Evolutionary conservation across 345 rosid species (phyloP).

Genomic region (Pugionium dolabratum): DNA sequence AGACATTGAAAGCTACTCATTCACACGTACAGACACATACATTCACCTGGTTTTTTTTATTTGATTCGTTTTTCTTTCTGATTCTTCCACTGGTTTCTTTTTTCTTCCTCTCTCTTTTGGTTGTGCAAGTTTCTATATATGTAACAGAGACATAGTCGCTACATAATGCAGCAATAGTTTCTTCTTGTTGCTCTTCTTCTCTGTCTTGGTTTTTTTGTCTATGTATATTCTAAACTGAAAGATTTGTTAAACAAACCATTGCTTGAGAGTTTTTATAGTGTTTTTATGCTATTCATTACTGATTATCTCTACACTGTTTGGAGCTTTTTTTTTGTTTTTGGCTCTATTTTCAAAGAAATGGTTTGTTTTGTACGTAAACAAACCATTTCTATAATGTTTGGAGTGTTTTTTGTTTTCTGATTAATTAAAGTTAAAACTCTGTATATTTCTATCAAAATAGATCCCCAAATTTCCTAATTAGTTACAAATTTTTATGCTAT

Average conservation of each 20-base stretch:
- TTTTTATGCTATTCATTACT: neutral
- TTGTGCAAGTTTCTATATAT: constrained; percentile 28
- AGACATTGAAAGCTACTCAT: constrained; percentile 53
- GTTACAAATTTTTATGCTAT: neutral
- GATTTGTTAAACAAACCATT: constrained; percentile 28
- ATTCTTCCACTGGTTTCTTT: constrained; percentile 24
- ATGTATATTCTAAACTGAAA: constrained; percentile 35
- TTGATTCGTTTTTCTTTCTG: constrained; percentile 26
- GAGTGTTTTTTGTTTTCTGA: neutral
- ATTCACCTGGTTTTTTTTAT: constrained; percentile 19
- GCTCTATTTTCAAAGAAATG: no score
- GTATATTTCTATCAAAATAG: neutral
- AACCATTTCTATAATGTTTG: neutral
- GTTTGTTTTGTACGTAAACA: no score
- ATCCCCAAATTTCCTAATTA: neutral
- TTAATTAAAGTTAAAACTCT: neutral
- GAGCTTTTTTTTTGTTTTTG: no score
- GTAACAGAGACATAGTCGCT: constrained; percentile 30
- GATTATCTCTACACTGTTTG: no score
- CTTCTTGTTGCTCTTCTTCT: constrained; percentile 26
- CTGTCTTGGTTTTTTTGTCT: neutral
- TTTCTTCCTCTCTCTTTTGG: constrained; percentile 28
- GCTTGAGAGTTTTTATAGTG: neutral
- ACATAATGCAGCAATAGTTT: constrained; percentile 30
- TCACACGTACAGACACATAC: constrained; percentile 31